Evolutionary conservation across 768 basidiomycete species (phyloP).

Genomic region (Mycena belliarum): DNA sequence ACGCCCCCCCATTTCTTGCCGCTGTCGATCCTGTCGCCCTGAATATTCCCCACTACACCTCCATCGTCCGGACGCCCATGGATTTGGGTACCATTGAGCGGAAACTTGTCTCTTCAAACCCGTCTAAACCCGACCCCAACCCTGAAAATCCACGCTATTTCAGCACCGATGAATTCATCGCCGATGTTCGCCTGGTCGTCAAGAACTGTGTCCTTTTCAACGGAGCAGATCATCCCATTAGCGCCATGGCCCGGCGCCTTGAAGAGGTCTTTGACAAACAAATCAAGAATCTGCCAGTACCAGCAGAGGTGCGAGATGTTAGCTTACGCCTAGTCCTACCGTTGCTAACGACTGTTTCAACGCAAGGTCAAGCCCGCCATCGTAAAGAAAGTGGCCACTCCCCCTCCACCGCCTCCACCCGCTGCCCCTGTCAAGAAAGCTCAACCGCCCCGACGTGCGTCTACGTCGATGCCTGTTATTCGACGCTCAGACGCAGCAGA

Average conservation of each 20-base stretch:
- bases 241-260: conserved; percentile 77
- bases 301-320: conserved; percentile 62
- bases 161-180: conserved; percentile 76
- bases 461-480: conserved; percentile 80
- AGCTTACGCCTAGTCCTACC: not conserved
- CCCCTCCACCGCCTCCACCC: conserved; percentile 46
- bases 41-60: conserved; percentile 84
- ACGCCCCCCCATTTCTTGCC: conserved; percentile 75
- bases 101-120: conserved; percentile 81
- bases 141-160: conserved; percentile 73
- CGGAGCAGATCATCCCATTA: conserved; percentile 83
- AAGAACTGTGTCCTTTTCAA: conserved; percentile 91
- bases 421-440: conserved; percentile 46
- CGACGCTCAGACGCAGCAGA: conserved; percentile 71
- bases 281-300: conserved; percentile 78
- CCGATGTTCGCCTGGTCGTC: conserved; percentile 87
- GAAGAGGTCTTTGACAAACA: conserved; percentile 88
- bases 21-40: conserved; percentile 89
- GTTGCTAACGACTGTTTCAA: conserved; percentile 1
- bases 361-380: conserved; percentile 39
- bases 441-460: conserved; percentile 63
- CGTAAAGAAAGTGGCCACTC: conserved; percentile 49
- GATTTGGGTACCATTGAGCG: conserved; percentile 91
- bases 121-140: conserved; percentile 72
- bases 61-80: conserved; percentile 89